Evolutionary conservation across 306 rosid genomes (phyloP).

Genomic region (Lagenaria siceraria): DNA sequence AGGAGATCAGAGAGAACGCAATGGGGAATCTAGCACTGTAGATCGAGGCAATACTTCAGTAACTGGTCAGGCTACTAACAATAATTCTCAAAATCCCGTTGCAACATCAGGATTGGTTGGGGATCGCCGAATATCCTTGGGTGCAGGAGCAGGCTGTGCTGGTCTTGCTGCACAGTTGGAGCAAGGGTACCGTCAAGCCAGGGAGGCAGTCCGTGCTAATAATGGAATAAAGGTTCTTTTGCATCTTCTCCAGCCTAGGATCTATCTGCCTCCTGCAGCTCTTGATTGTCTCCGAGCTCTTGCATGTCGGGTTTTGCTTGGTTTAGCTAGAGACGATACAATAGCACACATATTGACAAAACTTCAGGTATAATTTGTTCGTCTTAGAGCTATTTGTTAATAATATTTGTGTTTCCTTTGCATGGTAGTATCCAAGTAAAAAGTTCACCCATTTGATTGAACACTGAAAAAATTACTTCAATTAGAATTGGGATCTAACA

Average conservation of each 20-base stretch:
- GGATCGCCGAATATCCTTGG: slow-evolving; percentile 85
- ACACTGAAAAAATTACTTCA: not conserved
- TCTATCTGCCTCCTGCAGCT: slow-evolving; percentile 84
- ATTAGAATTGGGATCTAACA: not conserved
- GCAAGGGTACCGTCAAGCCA: slow-evolving; percentile 83
- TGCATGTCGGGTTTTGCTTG: slow-evolving; percentile 90
- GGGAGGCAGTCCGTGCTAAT: slow-evolving; percentile 84
- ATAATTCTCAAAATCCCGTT: slow-evolving; percentile 43
- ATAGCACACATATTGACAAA: slow-evolving; percentile 95
- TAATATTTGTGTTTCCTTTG: not conserved
- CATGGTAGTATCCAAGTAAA: not conserved
- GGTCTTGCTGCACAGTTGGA: slow-evolving; percentile 92
- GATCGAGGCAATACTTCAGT: slow-evolving; percentile 39
- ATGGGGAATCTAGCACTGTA: slow-evolving; percentile 40
- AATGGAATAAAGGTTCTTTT: slow-evolving; percentile 93
- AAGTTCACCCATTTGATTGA: not conserved
- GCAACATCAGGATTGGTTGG: slow-evolving; percentile 85
- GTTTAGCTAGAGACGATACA: slow-evolving; percentile 88
- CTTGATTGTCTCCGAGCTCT: slow-evolving; percentile 96
- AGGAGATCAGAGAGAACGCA: slow-evolving; percentile 58
- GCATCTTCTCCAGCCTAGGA: slow-evolving; percentile 79
- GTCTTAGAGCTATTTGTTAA: not conserved
- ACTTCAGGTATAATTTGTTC: slow-evolving; percentile 58
- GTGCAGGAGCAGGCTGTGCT: slow-evolving; percentile 89
- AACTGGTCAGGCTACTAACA: slow-evolving; percentile 23